Evolutionary conservation across 1,139 yeast genomes (phyloP).

Genomic region (Diutina sp.): DNA sequence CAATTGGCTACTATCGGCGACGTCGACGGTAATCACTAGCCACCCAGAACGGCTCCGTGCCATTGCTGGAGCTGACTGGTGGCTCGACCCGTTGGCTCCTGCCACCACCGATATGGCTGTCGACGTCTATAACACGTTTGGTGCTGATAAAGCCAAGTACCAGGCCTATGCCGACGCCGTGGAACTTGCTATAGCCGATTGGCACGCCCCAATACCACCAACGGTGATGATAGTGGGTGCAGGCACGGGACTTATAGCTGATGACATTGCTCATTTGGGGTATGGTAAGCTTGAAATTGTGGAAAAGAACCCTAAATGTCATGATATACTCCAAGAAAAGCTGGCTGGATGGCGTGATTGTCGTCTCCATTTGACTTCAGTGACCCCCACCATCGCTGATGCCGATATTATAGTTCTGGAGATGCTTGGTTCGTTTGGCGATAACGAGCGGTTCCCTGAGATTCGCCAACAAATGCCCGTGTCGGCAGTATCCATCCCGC

Average conservation of each 20-base stretch:
- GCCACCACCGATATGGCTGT: slow-evolving; percentile 41
- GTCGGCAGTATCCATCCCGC: slow-evolving; percentile 46
- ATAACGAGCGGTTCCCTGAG: slow-evolving; percentile 84
- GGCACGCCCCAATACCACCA: slow-evolving; percentile 3
- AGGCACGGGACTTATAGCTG: slow-evolving; percentile 66
- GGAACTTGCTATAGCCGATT: slow-evolving; percentile 33
- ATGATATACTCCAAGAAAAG: slow-evolving; percentile 24
- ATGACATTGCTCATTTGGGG: slow-evolving; percentile 10
- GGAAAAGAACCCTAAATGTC: slow-evolving; percentile 63
- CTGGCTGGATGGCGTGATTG: not conserved
- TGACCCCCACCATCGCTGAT: too few relatives aligned
- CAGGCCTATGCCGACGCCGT: slow-evolving; percentile 57
- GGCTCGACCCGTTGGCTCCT: slow-evolving; percentile 57
- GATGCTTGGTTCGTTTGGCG: slow-evolving; percentile 80
- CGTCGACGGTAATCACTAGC: not conserved
- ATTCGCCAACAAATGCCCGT: slow-evolving; percentile 20
- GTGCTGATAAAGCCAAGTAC: slow-evolving; percentile 57
- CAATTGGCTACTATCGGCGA: not conserved
- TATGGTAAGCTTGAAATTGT: slow-evolving; percentile 21
- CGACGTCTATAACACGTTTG: slow-evolving; percentile 55
- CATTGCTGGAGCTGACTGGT: not conserved
- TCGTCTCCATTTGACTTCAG: not conserved
- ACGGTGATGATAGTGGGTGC: slow-evolving; percentile 59
- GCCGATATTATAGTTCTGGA: slow-evolving; percentile 21
- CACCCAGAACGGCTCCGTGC: not conserved